Base-by-base conservation (phyloP, 306 rosid species). In the Gastrolobium bilobum region DNA sequence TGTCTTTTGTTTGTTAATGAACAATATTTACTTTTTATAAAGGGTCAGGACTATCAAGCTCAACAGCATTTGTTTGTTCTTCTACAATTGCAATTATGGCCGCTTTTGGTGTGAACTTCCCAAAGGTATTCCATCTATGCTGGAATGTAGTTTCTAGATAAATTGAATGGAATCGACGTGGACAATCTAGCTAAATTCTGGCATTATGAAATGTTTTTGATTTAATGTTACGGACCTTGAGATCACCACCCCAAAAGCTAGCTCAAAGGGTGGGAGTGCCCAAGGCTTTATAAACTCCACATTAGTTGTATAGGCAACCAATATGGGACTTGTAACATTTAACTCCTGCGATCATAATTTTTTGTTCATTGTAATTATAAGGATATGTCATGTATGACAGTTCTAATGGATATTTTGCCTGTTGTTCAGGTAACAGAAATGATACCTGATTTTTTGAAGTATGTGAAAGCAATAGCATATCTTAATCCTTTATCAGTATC, bases 21-120 rank as follows among this genome's bases (percentile, higher is more conserved):
- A 47, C 5, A 39, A 39, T 38, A n/a, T 71, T 20, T 26, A 4
- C 60, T 31, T 46, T 76, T 64, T 62, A 43, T 70, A 2, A 52
- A 92, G 97, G 97, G n/a, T 92, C 97, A 54, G 94, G 97, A 70
- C 77, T 92, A 73, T 92, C 97, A 26, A 90, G 97, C 86, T 92
- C 97, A 31, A 89, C 97, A 0, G 97, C 97, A 51, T 84, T 92
- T 86, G 97, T 92, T 82, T 92, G 97, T 86, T 88, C 97, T 67
- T 80, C 97, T 64, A 87, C 92, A 10, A 88, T 92, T 74, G 91
- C 91, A 5, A 81, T 92, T 70, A 87, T 92, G 94, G 89, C 94
- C 73, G 90, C 83, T 76, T 90, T 90, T 76, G 93, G 79, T 50
- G 64, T 69, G 68, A 92, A 88, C 77, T 92, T 85, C 33, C 85